phyloP scores from a whole-genome alignment of 345 rosid genomes.

The Conringia planisiliqua region DNA sequence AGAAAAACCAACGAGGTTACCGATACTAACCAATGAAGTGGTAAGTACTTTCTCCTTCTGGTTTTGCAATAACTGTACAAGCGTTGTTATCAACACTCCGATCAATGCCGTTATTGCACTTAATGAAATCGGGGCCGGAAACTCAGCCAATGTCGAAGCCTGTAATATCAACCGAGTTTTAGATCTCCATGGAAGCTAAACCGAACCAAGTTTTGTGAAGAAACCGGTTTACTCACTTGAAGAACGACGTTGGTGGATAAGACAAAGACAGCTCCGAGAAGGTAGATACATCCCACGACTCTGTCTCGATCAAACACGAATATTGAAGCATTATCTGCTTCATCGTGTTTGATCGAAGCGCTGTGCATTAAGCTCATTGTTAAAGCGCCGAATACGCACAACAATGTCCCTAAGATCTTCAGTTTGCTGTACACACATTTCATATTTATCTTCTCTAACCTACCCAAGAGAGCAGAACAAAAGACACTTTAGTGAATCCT shows the following conservation, averaged over 20 bases:
- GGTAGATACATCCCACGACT: conserved; percentile 72
- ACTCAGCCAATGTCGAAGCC: conserved; percentile 67
- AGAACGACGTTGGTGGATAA: conserved; percentile 63
- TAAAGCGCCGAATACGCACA: conserved; percentile 79
- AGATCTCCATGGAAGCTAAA: background rate
- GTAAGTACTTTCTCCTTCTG: conserved; percentile 31
- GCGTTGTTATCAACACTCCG: conserved; percentile 58
- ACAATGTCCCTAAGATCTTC: conserved; percentile 69
- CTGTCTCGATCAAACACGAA: conserved; percentile 47
- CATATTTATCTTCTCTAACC: conserved; percentile 68
- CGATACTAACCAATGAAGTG: conserved; percentile 39
- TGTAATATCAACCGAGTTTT: conserved; percentile 23
- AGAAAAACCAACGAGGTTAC: conserved; percentile 46
- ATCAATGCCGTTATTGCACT: conserved; percentile 68
- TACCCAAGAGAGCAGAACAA: conserved; percentile 23
- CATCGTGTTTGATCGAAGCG: conserved; percentile 27
- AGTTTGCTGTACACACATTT: conserved; percentile 66
- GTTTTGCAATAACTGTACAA: conserved; percentile 44
- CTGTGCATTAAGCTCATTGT: conserved; percentile 82
- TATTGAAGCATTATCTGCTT: background rate
- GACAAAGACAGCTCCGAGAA: conserved; percentile 63
- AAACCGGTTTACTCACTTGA: conserved; percentile 44
- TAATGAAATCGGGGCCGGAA: conserved; percentile 89
- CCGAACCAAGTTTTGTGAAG: background rate
- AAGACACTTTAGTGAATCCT: background rate